Evolutionary conservation across 1,284 basidiomycete genomes (phyloP), one percentile per base, ranked within the genome.

Genomic region (Ceratobasidium sp.): DNA sequence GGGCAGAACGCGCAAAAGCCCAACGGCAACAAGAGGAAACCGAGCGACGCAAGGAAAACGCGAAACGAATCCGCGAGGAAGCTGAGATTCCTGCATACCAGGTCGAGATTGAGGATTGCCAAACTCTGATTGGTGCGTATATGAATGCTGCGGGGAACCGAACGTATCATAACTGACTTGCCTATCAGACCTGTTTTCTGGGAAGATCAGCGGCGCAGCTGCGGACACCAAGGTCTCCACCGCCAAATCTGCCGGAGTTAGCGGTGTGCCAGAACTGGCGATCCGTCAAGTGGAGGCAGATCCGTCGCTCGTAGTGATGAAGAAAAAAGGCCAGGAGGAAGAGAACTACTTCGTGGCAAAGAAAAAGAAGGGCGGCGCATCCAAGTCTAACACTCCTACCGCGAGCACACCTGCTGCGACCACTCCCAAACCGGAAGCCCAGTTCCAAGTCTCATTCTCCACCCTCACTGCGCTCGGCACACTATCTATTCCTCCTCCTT

Each of bases 91-190:
- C 98, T 51, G 98, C 98, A 0, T 99, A 91, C 86, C 93, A 96
- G 80, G 88, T 91, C 75, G 91, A 99, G 83, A 97, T 99, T 79
- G 96, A 99, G 85, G 98, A 99, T 83, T 98, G 96, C 85, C 92
- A 95, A 80, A 97, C 93, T 7, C 89, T 98, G 77, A 94, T 99
- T 82, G 67, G 67, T 71, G 33, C 44, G 66, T 44, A 60, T 36
- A 6, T 33, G 33, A 3, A 41, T 22, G 44, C 8, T n/a, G 7
- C 24, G 36, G 33, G 11, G 22, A 33, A 1, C 53, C 31, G 19
- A 29, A 7, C 27, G 36, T 15, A 41, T 31, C 19, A 33, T 48
- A 17, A 47, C 15, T 3, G 48, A 0, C 36, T 60, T 29, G 36
- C 36, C 47, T 44, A 3, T 15, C 27, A 71, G 93, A 96, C 82